Percentiles rank a stretch among this genome's conserved stretches.
Conservation (phyloP, 2,329 filamentous ascomycete species). For the Botrytis paeoniae region DNA sequence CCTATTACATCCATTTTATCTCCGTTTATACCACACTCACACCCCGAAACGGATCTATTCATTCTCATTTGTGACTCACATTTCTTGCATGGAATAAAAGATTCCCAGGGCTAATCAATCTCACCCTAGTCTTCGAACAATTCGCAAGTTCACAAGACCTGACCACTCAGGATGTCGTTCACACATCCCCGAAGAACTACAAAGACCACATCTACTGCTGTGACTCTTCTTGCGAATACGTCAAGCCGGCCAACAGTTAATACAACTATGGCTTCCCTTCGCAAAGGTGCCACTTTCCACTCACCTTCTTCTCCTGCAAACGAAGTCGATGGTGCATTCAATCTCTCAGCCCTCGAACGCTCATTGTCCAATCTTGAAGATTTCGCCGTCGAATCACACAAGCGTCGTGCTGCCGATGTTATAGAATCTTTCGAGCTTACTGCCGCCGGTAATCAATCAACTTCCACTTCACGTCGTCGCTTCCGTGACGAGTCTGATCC, state of each 20-base stretch:
- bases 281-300: slow-evolving; percentile 67
- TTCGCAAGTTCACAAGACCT: slow-evolving; percentile 25
- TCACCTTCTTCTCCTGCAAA: slow-evolving; percentile 39
- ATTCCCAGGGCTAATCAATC: slow-evolving; percentile 30
- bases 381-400: slow-evolving; percentile 62
- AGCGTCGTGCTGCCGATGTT: slow-evolving; percentile 67
- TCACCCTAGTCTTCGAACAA: slow-evolving; percentile 27
- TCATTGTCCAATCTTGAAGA: slow-evolving; percentile 70
- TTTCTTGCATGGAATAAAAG: slow-evolving; percentile 31
- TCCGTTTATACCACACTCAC: slow-evolving; percentile 3
- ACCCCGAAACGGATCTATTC: slow-evolving; percentile 8
- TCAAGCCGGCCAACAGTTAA: slow-evolving; percentile 48
- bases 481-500: slow-evolving; percentile 57
- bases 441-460: slow-evolving; percentile 42
- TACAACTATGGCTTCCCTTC: slow-evolving; percentile 55
- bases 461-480: slow-evolving; percentile 39
- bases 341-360: slow-evolving; percentile 51
- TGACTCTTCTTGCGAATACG: slow-evolving; percentile 46
- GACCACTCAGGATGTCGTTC: slow-evolving; percentile 38
- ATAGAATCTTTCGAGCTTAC: slow-evolving; percentile 62
- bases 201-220: slow-evolving; percentile 41
- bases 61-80: slow-evolving; percentile 33
- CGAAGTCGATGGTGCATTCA: slow-evolving; percentile 29
- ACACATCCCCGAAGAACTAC: slow-evolving; percentile 38
- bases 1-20: neutral